phyloP scores from a whole-genome alignment of 2,329 filamentous ascomycete species.

The Clonostachys rosea region DNA sequence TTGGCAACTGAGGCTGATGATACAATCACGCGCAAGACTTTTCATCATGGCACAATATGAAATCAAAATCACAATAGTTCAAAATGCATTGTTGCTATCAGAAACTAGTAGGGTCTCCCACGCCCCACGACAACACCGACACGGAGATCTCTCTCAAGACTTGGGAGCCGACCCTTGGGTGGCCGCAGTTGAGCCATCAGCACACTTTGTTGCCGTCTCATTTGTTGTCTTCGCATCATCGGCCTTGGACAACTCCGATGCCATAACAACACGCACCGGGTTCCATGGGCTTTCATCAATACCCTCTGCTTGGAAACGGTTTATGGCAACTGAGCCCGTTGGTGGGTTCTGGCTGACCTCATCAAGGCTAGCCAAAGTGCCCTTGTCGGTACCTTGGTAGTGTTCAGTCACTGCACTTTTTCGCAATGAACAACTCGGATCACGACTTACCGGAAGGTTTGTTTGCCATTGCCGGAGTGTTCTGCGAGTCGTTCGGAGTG shows the following conservation, averaged over 20 bases:
- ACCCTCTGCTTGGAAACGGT: background rate
- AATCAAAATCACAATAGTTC: too few species aligned
- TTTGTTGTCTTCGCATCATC: slow-evolving; percentile 12
- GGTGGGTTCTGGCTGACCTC: background rate
- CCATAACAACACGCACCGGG: background rate
- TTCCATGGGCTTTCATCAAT: background rate
- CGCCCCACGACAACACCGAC: too few species aligned
- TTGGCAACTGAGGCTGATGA: too few species aligned
- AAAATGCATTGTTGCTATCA: too few species aligned
- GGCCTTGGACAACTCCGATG: slow-evolving; percentile 21
- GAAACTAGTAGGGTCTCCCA: too few species aligned
- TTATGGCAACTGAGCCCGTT: background rate
- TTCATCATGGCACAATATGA: too few species aligned
- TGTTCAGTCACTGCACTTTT: too few species aligned
- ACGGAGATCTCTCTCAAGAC: background rate
- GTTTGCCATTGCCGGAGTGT: too few species aligned
- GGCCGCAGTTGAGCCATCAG: background rate
- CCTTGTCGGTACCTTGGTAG: background rate
- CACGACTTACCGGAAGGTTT: too few species aligned
- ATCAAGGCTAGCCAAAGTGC: background rate
- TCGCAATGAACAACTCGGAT: too few species aligned
- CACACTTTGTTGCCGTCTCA: background rate
- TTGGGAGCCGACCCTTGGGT: background rate
- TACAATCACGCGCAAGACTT: too few species aligned
- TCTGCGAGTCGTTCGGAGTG: too few species aligned